Percentiles rank a stretch among this genome's conserved stretches.
phyloP scores from a whole-genome alignment of 371 early-diverging fungal genomes.

The Blakeslea trispora region DNA sequence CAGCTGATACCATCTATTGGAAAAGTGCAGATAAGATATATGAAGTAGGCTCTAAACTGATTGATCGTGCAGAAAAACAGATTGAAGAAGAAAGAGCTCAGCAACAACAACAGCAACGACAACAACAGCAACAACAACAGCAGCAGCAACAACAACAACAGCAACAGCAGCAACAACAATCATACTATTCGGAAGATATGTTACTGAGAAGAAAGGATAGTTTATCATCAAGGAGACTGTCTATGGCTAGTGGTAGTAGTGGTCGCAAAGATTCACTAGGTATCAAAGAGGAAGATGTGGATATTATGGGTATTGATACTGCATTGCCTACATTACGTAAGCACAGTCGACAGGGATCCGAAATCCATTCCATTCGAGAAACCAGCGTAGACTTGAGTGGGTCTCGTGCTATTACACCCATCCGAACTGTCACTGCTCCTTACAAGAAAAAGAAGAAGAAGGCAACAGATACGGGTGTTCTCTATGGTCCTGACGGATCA shows the following conservation, averaged over 20 bases:
- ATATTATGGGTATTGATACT: constrained; percentile 52
- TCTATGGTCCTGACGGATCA: constrained; percentile 51
- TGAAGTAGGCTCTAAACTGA: constrained; percentile 56
- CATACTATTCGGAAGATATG: neutral
- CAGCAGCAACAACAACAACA: too few relatives aligned
- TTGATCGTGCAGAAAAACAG: constrained; percentile 60
- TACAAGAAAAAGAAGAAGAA: constrained; percentile 55
- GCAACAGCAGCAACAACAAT: too few relatives aligned
- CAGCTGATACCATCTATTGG: constrained; percentile 71
- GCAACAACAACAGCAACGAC: constrained; percentile 7
- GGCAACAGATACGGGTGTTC: constrained; percentile 42
- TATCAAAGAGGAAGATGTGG: constrained; percentile 51
- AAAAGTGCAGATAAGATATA: constrained; percentile 69
- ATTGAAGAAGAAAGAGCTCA: constrained; percentile 42
- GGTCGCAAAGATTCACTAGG: constrained; percentile 21
- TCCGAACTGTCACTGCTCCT: constrained; percentile 6
- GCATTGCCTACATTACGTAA: constrained; percentile 32
- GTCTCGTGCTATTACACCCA: constrained; percentile 37
- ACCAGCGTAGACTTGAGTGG: constrained; percentile 30
- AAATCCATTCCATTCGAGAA: constrained; percentile 21
- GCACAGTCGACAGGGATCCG: constrained; percentile 31
- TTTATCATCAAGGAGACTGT: constrained; percentile 18
- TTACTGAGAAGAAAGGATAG: constrained; percentile 10
- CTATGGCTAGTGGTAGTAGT: constrained; percentile 10
- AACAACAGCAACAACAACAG: too few relatives aligned